These are phyloP conservation scores for Globisporangium iwayamae DNA, from an alignment of 352 stramenopile genomes.

Conservation along the genomic window DNA sequence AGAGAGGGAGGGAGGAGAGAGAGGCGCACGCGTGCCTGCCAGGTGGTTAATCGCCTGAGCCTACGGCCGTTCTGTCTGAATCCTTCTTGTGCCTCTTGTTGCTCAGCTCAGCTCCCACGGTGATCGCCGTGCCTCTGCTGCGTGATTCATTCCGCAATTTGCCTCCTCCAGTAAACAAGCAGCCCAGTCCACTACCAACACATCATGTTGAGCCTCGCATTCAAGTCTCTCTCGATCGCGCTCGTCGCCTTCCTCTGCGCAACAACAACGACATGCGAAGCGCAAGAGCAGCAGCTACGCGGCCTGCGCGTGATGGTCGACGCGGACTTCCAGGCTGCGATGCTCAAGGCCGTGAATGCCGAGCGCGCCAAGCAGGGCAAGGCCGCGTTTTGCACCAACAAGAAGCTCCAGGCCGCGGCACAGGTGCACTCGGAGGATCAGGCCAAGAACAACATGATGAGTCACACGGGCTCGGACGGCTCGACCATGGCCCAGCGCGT, in stretches of 20 bases:
- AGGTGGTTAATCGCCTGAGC: background rate
- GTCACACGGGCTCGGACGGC: conserved; percentile 26
- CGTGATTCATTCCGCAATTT: conserved; percentile 12
- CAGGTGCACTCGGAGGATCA: conserved; percentile 32
- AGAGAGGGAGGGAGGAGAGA: background rate
- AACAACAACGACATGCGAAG: background rate
- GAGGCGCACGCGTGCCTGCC: background rate
- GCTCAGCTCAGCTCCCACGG: background rate
- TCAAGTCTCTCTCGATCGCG: conserved; percentile 7
- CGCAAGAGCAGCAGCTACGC: conserved; percentile 6
- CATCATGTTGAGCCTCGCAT: conserved; percentile 9
- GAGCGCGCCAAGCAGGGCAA: conserved; percentile 17
- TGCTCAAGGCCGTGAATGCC: conserved; percentile 22
- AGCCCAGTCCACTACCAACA: background rate
- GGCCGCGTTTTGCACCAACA: conserved; percentile 22
- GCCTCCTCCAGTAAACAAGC: background rate
- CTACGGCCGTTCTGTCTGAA: background rate
- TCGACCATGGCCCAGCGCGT: conserved; percentile 20
- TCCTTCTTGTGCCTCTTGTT: background rate
- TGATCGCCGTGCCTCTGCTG: background rate
- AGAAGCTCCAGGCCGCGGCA: conserved; percentile 28
- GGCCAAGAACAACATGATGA: conserved; percentile 29
- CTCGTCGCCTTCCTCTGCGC: conserved; percentile 5
- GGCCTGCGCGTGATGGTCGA: conserved; percentile 4
- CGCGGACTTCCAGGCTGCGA: conserved; percentile 14